Evolutionary conservation across 2,329 filamentous ascomycete genomes (phyloP).

Genomic region (Kalmusia sp.): DNA sequence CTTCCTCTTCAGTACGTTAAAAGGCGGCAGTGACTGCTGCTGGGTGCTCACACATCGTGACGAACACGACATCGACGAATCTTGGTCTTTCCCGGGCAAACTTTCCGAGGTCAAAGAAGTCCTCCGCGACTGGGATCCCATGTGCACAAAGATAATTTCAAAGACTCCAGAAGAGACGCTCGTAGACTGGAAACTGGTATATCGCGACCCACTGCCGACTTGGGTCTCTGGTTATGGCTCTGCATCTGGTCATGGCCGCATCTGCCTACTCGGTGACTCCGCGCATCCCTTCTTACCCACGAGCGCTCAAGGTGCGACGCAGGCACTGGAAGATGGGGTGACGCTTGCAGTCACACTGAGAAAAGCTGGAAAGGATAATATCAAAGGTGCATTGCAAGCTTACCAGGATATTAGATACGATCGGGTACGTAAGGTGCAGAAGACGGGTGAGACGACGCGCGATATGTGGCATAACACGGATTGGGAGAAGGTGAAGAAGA

Average conservation of each 20-base stretch:
- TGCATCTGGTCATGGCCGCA: constrained; percentile 46
- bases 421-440: constrained; percentile 42
- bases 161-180: constrained; percentile 46
- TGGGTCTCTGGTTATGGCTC: constrained; percentile 59
- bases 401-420: constrained; percentile 46
- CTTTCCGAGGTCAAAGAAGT: constrained; percentile 42
- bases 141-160: constrained; percentile 43
- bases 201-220: constrained; percentile 59
- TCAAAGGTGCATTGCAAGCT: constrained; percentile 34
- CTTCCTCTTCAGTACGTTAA: constrained; percentile 48
- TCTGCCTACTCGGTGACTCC: constrained; percentile 61
- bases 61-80: constrained; percentile 44
- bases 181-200: constrained; percentile 64
- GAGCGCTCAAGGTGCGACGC: constrained; percentile 60
- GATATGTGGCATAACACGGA: constrained; percentile 46
- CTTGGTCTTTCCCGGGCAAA: constrained; percentile 44
- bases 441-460: constrained; percentile 42
- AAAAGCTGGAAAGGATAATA: constrained; percentile 37
- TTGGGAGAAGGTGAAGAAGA: constrained; percentile 41
- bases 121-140: constrained; percentile 42
- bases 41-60: constrained; percentile 47
- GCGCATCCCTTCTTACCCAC: constrained; percentile 64
- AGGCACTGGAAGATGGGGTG: constrained; percentile 60
- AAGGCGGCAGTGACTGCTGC: constrained; percentile 45
- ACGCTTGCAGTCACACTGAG: constrained; percentile 35